Evolutionary conservation across 176 grass and related monocot species (phyloP).

Genomic region (Triticum monococcum): DNA sequence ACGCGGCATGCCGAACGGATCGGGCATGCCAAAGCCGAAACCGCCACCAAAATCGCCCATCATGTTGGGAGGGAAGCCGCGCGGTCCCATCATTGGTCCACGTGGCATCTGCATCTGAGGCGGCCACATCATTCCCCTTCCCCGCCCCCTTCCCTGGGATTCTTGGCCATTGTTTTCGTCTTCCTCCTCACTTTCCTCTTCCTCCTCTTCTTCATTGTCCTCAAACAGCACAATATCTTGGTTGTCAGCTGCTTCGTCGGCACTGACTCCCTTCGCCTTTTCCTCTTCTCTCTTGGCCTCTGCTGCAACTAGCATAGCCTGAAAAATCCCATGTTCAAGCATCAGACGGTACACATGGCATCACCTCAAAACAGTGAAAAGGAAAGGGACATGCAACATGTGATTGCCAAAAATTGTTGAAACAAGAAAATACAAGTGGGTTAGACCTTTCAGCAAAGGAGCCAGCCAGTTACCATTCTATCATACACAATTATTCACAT

Average conservation of each 20-base stretch:
- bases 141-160: conserved; percentile 66
- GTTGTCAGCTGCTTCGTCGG: conserved; percentile 62
- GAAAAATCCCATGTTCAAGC: conserved; percentile 31
- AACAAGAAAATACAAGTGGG: not conserved
- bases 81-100: conserved; percentile 56
- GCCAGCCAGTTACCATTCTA: not conserved
- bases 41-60: conserved; percentile 72
- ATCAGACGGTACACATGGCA: conserved; percentile 21
- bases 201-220: conserved; percentile 97
- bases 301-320: conserved; percentile 84
- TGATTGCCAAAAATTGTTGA: not conserved
- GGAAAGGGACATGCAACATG: not conserved
- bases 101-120: conserved; percentile 78
- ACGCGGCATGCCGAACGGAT: conserved; percentile 73
- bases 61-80: conserved; percentile 83
- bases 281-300: conserved; percentile 85
- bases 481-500: not conserved
- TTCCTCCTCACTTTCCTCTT: conserved; percentile 92
- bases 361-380: conserved; percentile 14
- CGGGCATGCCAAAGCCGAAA: conserved; percentile 66
- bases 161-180: conserved; percentile 65
- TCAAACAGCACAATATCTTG: conserved; percentile 94
- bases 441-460: not conserved
- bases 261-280: conserved; percentile 85
- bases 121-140: conserved; percentile 78